Evolutionary conservation across 2,329 filamentous ascomycete species (phyloP).

Genomic region (Sporothrix humicola): DNA sequence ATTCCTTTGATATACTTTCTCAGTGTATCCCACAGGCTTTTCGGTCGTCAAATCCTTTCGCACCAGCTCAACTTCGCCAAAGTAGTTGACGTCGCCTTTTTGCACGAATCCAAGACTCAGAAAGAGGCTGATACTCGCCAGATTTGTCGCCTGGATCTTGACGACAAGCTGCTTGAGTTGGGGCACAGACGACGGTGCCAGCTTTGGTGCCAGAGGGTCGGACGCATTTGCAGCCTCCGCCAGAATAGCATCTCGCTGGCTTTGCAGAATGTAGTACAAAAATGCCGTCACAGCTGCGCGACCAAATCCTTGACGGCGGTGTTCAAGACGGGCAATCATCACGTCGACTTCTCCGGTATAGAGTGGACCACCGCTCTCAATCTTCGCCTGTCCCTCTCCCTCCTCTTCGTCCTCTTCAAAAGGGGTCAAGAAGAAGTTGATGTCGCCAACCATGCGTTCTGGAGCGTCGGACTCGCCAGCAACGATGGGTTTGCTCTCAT

Average conservation of each 20-base stretch:
- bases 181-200: neutral
- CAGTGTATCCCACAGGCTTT: constrained; percentile 32
- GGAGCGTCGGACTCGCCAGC: constrained; percentile 58
- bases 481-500: neutral
- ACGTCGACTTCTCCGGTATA: constrained; percentile 77
- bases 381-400: constrained; percentile 34
- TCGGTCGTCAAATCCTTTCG: constrained; percentile 39
- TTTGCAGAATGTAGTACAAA: constrained; percentile 66
- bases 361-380: constrained; percentile 42
- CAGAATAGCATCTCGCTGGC: constrained; percentile 60
- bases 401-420: constrained; percentile 60
- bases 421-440: constrained; percentile 78
- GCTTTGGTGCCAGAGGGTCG: constrained; percentile 21
- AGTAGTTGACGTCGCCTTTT: constrained; percentile 62
- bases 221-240: constrained; percentile 50
- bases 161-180: constrained; percentile 44
- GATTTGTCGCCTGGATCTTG: constrained; percentile 62
- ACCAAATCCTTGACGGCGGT: constrained; percentile 69
- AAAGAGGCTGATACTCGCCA: constrained; percentile 58
- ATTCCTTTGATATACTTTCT: constrained; percentile 32
- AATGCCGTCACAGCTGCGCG: constrained; percentile 69
- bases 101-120: constrained; percentile 57
- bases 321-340: constrained; percentile 72
- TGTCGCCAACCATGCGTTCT: constrained; percentile 70
- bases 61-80: constrained; percentile 63